Evolutionary conservation across 306 rosid genomes (phyloP).

Genomic region (Castanea mollissima): DNA sequence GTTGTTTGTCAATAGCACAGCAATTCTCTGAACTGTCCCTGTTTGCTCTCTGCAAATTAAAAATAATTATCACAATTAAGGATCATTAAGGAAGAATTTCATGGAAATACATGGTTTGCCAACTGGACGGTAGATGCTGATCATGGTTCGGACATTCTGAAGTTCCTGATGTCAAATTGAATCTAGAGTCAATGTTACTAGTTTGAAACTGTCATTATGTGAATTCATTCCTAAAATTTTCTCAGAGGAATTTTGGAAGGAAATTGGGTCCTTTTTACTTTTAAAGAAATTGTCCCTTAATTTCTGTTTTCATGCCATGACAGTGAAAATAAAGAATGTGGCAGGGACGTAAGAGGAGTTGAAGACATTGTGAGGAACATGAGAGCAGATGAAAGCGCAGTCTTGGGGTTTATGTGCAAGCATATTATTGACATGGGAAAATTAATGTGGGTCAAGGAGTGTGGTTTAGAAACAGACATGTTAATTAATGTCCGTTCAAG

Average conservation of each 20-base stretch:
- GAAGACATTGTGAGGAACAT: constrained; percentile 54
- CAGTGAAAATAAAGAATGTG: constrained; percentile 47
- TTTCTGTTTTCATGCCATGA: constrained; percentile 20
- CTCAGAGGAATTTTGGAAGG: background rate
- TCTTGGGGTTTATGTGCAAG: constrained; percentile 89
- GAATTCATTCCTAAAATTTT: background rate
- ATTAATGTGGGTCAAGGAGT: constrained; percentile 71
- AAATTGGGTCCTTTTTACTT: background rate
- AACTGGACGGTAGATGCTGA: constrained; percentile 92
- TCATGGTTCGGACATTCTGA: constrained; percentile 67
- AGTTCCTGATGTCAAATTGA: constrained; percentile 25
- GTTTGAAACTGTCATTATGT: background rate
- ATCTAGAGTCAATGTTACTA: constrained; percentile 55
- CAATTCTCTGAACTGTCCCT: background rate
- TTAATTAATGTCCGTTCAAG: constrained; percentile 65
- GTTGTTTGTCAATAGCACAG: no score
- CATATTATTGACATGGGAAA: constrained; percentile 86
- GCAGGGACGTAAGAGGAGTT: constrained; percentile 37
- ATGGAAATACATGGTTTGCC: constrained; percentile 87
- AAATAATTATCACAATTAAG: constrained; percentile 61
- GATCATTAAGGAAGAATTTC: constrained; percentile 68
- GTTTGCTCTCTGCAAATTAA: constrained; percentile 52
- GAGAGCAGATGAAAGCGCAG: constrained; percentile 69
- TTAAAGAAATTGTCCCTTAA: background rate
- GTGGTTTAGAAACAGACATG: constrained; percentile 59